Percentiles rank a stretch among this genome's conserved stretches.
Evolutionary conservation across 78 protist species (phyloP).

Genomic region (Polysphondylium violaceum): DNA sequence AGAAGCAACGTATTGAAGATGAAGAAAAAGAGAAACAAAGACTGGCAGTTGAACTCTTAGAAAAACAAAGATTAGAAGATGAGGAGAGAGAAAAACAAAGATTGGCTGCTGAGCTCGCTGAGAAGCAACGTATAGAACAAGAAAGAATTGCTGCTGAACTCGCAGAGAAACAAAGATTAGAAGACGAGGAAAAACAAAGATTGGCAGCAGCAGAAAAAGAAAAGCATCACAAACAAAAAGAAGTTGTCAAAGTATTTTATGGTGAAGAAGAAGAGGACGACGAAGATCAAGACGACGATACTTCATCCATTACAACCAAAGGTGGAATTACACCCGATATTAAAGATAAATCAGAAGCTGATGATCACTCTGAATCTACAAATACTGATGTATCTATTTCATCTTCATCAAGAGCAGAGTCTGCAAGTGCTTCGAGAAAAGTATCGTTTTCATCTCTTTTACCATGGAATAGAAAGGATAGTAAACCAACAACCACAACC

Average conservation of each 20-base stretch:
- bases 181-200: conserved; percentile 5
- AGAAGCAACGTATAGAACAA: not conserved
- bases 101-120: not conserved
- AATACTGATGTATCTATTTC: not conserved
- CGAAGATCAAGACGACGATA: conserved; percentile 18
- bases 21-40: conserved; percentile 20
- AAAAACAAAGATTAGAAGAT: not conserved
- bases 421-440: not conserved
- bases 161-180: not conserved
- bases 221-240: not conserved
- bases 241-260: conserved; percentile 13
- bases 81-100: not conserved
- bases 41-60: not conserved
- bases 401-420: not conserved
- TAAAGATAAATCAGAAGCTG: no score
- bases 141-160: not conserved
- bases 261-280: conserved; percentile 70
- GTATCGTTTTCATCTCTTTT: conserved; percentile 9
- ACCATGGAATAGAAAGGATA: conserved; percentile 6
- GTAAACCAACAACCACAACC: not conserved
- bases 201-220: not conserved
- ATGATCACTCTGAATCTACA: not conserved
- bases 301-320: no score
- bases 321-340: not conserved
- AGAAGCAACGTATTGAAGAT: not conserved